Base-by-base conservation (phyloP, 1,139 yeast species). In the Arxiozyma heterogenica region DNA sequence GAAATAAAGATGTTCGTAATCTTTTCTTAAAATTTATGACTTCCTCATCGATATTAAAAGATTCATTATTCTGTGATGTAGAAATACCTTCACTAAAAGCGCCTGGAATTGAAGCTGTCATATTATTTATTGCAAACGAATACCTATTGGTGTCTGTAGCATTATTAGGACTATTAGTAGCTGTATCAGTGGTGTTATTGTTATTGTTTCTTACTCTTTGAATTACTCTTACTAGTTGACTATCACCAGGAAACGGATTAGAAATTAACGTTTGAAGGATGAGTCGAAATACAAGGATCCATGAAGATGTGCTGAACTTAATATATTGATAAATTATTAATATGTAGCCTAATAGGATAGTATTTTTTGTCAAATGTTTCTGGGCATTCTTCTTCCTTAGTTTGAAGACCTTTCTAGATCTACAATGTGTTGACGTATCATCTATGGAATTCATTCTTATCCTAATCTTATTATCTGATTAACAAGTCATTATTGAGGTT, bases 181-280 rank as follows among this genome's bases (percentile, higher is more conserved):
- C 47, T 50, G 18, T 63, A 49, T 52, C 52, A 42, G 27, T 42
- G 18, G 41, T 21, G 18, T 44, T 18, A n/a, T 20, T 18, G 30
- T 41, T 41, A 58, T 18, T 60, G 53, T 41, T 62, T 42, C 42
- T 58, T 53, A 52, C 58, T 53, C 53, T 58, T 59, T 46, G 58
- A 51, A 50, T 50, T 17, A 65, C 55, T 27, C 67, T 51, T 42
- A 56, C 51, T 21, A 60, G 45, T 38, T 59, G 64, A 1, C 51
- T 23, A 41, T 64, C 59, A 42, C 59, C 54, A 0, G 75, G 75
- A 53, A 71, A 72, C 0, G 76, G 75, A 15, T 64, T 61, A 3
- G 68, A 45, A n/a, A 71, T 51, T 3, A 70, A 51, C 1, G 66
- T 59, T 38, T 73, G 75, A 1, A 70, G 55, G 4, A 57, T 30